Conservation (phyloP, 352 stramenopile species). For the Phytopythium aichiense region DNA sequence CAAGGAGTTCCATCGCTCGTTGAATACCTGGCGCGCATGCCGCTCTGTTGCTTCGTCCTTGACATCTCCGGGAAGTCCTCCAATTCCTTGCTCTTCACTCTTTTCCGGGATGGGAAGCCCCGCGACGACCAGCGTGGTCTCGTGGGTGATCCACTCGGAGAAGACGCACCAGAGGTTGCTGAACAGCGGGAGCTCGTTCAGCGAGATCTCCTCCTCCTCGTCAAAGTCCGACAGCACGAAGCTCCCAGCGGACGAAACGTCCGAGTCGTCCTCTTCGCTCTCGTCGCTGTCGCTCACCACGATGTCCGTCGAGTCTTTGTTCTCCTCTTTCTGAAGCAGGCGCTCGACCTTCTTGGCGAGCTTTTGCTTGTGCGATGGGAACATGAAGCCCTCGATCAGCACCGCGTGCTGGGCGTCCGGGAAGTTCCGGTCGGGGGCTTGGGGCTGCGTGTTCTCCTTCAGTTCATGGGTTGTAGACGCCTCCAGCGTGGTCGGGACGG, state of each 20-base stretch:
- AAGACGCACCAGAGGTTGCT: constrained; percentile 72
- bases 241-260: constrained; percentile 46
- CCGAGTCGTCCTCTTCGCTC: constrained; percentile 44
- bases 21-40: constrained; percentile 45
- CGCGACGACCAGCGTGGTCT: constrained; percentile 59
- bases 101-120: constrained; percentile 23
- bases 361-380: constrained; percentile 74
- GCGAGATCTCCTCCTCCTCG: constrained; percentile 62
- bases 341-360: constrained; percentile 71
- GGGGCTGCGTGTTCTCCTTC: constrained; percentile 39
- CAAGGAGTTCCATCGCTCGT: constrained; percentile 64
- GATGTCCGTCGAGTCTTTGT: constrained; percentile 37
- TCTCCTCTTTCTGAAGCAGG: constrained; percentile 24
- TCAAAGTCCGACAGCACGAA: constrained; percentile 66
- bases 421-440: constrained; percentile 41
- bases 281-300: constrained; percentile 76
- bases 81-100: constrained; percentile 10
- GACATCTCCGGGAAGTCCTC: constrained; percentile 12
- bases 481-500: constrained; percentile 12
- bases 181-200: constrained; percentile 66
- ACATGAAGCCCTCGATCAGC: constrained; percentile 82
- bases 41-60: constrained; percentile 36
- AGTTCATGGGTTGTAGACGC: constrained; percentile 17
- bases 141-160: constrained; percentile 64
- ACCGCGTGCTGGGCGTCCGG: constrained; percentile 51